phyloP scores from a whole-genome alignment of 129 eudicot genomes.

The Mikania micrantha region DNA sequence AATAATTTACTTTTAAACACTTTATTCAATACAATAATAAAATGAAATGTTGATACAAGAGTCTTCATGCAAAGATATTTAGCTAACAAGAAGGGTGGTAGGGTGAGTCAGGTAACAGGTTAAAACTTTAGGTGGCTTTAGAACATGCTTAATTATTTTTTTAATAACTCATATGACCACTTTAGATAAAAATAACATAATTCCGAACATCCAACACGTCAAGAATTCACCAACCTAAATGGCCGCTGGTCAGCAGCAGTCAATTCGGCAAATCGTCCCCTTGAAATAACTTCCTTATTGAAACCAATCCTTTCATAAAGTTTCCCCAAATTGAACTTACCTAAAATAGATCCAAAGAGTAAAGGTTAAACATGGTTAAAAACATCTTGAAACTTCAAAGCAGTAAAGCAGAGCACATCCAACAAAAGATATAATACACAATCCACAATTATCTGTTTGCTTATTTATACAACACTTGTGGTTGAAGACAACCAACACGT shows the following conservation, averaged over 20 bases:
- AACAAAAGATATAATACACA: neutral
- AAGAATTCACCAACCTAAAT: slow-evolving; percentile 52
- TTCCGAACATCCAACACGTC: neutral
- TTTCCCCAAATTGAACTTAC: slow-evolving; percentile 70
- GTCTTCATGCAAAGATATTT: neutral
- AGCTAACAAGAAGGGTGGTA: neutral
- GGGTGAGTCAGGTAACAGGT: too few species aligned
- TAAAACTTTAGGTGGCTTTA: too few species aligned
- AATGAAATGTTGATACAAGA: neutral
- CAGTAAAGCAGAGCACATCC: neutral
- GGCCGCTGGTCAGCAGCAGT: slow-evolving; percentile 84
- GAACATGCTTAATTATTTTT: too few species aligned
- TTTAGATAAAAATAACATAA: neutral
- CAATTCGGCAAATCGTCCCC: slow-evolving; percentile 76
- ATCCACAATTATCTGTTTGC: too few species aligned
- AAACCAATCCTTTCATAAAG: slow-evolving; percentile 78
- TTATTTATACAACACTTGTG: too few species aligned
- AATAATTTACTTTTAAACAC: neutral
- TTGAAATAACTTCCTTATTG: slow-evolving; percentile 80
- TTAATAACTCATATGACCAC: neutral
- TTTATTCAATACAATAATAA: neutral
- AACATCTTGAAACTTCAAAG: slow-evolving; percentile 2
- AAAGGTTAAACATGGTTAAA: neutral
- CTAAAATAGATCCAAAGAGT: slow-evolving; percentile 23
- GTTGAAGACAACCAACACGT: too few species aligned